Percentiles rank a stretch among this genome's conserved stretches.
phyloP scores from a whole-genome alignment of 805 yeast species.

The Lachancea thermotolerans region DNA sequence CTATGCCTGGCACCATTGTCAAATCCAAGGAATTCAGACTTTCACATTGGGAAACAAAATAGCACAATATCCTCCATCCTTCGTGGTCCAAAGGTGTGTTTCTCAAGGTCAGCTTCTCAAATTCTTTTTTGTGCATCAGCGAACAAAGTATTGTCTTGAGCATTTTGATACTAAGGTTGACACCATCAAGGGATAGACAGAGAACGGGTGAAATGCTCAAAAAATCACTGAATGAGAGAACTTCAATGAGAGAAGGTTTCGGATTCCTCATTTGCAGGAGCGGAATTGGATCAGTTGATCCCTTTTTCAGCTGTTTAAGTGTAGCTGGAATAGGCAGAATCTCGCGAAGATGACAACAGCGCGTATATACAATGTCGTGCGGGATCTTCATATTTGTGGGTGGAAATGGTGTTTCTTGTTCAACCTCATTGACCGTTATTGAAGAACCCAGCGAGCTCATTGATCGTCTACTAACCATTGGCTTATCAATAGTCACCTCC shows the following conservation, averaged over 20 bases:
- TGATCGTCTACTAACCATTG: constrained; percentile 35
- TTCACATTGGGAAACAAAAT: constrained; percentile 62
- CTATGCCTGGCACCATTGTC: constrained; percentile 40
- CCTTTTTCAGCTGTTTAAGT: constrained; percentile 64
- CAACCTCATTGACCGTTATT: constrained; percentile 11
- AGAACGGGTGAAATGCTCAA: constrained; percentile 76
- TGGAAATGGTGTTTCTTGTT: constrained; percentile 26
- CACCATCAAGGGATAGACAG: constrained; percentile 76
- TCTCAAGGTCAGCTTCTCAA: constrained; percentile 69
- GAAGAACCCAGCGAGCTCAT: constrained; percentile 23
- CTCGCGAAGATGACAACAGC: constrained; percentile 90
- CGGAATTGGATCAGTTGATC: constrained; percentile 78
- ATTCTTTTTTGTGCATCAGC: constrained; percentile 51
- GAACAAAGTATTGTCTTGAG: constrained; percentile 61
- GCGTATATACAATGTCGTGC: constrained; percentile 72
- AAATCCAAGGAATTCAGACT: constrained; percentile 55
- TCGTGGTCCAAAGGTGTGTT: constrained; percentile 67
- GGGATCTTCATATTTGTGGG: constrained; percentile 31
- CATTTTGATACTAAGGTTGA: constrained; percentile 67
- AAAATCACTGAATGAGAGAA: constrained; percentile 82
- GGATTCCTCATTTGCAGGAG: constrained; percentile 74
- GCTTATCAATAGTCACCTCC: constrained; percentile 37
- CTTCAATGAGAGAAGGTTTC: constrained; percentile 80
- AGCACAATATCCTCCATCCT: constrained; percentile 80
- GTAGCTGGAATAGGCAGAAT: constrained; percentile 90